These are phyloP conservation scores for Phytopythium sindhum DNA, from an alignment of 352 stramenopile species.

Conservation along the genomic window DNA sequence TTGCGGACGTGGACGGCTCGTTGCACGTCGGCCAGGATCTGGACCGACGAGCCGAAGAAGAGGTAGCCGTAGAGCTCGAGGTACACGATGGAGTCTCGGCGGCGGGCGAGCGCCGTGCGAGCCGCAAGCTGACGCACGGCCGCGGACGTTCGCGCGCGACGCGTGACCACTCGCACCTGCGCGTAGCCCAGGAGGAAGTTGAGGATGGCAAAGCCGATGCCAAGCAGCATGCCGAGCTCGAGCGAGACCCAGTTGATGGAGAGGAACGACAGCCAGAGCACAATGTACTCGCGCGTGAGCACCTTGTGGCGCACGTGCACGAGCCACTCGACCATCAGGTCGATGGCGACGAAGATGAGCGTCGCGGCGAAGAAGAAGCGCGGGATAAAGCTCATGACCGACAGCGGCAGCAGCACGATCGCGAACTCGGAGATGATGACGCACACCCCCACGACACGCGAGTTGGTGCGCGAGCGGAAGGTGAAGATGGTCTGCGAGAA, in stretches of 20 bases:
- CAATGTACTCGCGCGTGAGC: conserved; percentile 88
- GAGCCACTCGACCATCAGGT: conserved; percentile 98
- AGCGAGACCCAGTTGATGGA: conserved; percentile 94
- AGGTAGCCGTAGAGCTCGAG: conserved; percentile 82
- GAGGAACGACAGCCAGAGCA: conserved; percentile 92
- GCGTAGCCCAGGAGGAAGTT: conserved; percentile 84
- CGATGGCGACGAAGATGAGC: conserved; percentile 96
- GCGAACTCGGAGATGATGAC: conserved; percentile 88
- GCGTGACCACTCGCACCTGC: conserved; percentile 65
- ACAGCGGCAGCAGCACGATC: conserved; percentile 89
- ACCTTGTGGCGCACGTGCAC: conserved; percentile 83
- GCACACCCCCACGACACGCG: conserved; percentile 86
- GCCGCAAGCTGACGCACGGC: conserved; percentile 67
- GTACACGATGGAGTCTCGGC: conserved; percentile 72
- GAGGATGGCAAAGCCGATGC: conserved; percentile 86
- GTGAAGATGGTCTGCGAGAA: conserved; percentile 99
- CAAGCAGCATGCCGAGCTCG: conserved; percentile 94
- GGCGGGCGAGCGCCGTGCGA: conserved; percentile 55
- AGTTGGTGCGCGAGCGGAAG: conserved; percentile 90
- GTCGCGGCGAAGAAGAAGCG: conserved; percentile 97
- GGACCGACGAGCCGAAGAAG: conserved; percentile 84
- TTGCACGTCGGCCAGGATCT: conserved; percentile 81
- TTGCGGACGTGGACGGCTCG: conserved; percentile 66
- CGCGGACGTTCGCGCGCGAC: conserved; percentile 49
- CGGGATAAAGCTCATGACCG: conserved; percentile 94